Percentiles rank a stretch among this genome's conserved stretches.
Conservation (phyloP, 2,329 filamentous ascomycete species). For the Paecilomyces dactylethromorphus region DNA sequence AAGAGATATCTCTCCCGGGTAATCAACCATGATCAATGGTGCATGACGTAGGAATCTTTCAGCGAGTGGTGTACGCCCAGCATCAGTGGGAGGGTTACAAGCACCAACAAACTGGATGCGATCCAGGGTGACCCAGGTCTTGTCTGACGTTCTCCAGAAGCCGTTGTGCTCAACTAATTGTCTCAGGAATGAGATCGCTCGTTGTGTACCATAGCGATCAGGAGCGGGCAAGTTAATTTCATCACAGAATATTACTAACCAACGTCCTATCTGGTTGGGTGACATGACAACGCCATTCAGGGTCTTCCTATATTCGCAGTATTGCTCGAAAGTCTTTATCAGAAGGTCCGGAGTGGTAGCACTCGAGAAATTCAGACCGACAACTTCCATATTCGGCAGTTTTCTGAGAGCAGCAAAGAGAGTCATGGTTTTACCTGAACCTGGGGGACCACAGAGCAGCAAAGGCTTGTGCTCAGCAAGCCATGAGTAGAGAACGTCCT, state of each 20-base stretch:
- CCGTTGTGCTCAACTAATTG: constrained; percentile 98
- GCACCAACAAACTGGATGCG: constrained; percentile 98
- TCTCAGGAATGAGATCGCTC: constrained; percentile 92
- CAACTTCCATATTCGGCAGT: constrained; percentile 96
- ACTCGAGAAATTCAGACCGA: constrained; percentile 98
- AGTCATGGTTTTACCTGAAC: constrained; percentile 99
- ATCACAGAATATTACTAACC: constrained; percentile 98
- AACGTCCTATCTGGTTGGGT: constrained; percentile 91
- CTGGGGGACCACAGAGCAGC: constrained; percentile 90
- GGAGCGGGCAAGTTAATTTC: constrained; percentile 98
- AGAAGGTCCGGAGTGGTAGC: constrained; percentile 95
- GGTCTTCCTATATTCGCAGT: constrained; percentile 99
- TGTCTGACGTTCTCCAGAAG: constrained; percentile 97
- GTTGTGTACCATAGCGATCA: constrained; percentile 94
- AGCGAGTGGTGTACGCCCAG: constrained; percentile 89
- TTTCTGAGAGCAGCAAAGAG: constrained; percentile 96
- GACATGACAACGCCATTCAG: constrained; percentile 92
- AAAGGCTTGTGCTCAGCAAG: constrained; percentile 97
- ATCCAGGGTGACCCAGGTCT: constrained; percentile 95
- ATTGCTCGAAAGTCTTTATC: constrained; percentile 98
- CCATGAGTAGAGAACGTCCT: constrained; percentile 99
- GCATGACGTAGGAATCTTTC: constrained; percentile 91
- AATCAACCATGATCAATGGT: constrained; percentile 99
- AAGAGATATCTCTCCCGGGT: constrained; percentile 89
- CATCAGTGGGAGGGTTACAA: constrained; percentile 96